Evolutionary conservation across 495 filamentous ascomycete genomes (phyloP), one percentile per base, ranked within the genome.

Genomic region (Stereocaulon alpinum): DNA sequence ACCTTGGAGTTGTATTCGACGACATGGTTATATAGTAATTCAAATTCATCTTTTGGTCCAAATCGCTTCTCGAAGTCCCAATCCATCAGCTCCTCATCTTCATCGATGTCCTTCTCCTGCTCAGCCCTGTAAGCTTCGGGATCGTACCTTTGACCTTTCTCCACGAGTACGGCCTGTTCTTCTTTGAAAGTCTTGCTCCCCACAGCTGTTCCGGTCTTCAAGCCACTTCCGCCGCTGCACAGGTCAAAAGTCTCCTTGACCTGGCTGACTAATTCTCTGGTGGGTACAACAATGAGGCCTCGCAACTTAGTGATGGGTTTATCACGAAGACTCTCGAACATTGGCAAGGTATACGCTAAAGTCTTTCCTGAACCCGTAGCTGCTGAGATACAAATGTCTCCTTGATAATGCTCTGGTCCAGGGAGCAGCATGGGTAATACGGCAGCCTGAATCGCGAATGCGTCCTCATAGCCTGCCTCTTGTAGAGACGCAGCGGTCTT

Each of bases 301-400:
- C 87, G 77, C 1, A 96, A 73, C 53, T 77, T 80, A 0, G 83
- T 86, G 4, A 80, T 69, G 22, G 75, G 72, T 40, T 76, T 74
- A 3, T 77, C 71, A 53, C 82, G 80, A 43, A 97, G 70, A n/a
- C 81, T 79, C 42, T 88, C 82, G 17, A 95, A 73, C 63, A 96
- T 80, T 0, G 92, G 92, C n/a, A 96, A 74, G 1, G 90, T 77
- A 62, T 97, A 97, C 6, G 92, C 85, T 3, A 97, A 72, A 0
- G 92, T 97, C 68, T 97, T 97, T 49, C 92, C 92, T 0, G 92
- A 96, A 5, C 92, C 92, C 1, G 92, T 97, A 4, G 89, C 82
- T 1, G 92, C 92, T 22, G 89, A 90, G 17, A 97, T 81, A 54
- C 93, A 86, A 7, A 97, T 61, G 72, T 97, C 92, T 3, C 89